phyloP scores from a whole-genome alignment of 2,329 filamentous ascomycete species.

The Cercospora brassicicola region DNA sequence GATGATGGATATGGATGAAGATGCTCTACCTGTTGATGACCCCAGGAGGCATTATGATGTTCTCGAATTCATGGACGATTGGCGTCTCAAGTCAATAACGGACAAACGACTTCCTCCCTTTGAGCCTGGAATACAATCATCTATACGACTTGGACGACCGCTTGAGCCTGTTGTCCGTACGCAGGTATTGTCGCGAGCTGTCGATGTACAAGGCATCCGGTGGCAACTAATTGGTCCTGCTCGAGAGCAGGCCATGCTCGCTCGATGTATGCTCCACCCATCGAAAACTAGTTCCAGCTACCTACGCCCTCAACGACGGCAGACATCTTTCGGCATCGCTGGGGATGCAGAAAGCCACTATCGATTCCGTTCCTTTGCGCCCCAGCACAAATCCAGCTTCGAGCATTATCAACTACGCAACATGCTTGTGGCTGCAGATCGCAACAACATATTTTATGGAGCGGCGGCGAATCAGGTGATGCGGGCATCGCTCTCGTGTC shows the following conservation, averaged over 20 bases:
- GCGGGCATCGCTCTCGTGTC: constrained; percentile 51
- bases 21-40: constrained; percentile 33
- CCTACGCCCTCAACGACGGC: background rate
- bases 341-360: constrained; percentile 28
- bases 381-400: constrained; percentile 51
- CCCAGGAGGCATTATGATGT: constrained; percentile 35
- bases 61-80: constrained; percentile 35
- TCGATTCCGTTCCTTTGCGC: constrained; percentile 36
- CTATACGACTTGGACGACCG: constrained; percentile 20
- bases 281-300: constrained; percentile 12
- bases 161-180: constrained; percentile 22
- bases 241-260: constrained; percentile 32
- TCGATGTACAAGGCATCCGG: constrained; percentile 41
- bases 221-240: constrained; percentile 37
- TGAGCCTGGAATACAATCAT: constrained; percentile 25
- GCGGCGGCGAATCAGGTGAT: constrained; percentile 48
- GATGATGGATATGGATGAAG: constrained; percentile 26
- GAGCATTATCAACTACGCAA: constrained; percentile 63
- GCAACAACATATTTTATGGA: constrained; percentile 58
- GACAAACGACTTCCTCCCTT: constrained; percentile 25
- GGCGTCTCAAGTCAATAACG: constrained; percentile 31
- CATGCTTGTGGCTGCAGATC: constrained; percentile 55
- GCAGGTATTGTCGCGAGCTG: constrained; percentile 18
- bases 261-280: constrained; percentile 36
- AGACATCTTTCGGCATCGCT: constrained; percentile 1